Conservation (phyloP, 805 yeast genomes). For the Metschnikowia arizonensis region DNA sequence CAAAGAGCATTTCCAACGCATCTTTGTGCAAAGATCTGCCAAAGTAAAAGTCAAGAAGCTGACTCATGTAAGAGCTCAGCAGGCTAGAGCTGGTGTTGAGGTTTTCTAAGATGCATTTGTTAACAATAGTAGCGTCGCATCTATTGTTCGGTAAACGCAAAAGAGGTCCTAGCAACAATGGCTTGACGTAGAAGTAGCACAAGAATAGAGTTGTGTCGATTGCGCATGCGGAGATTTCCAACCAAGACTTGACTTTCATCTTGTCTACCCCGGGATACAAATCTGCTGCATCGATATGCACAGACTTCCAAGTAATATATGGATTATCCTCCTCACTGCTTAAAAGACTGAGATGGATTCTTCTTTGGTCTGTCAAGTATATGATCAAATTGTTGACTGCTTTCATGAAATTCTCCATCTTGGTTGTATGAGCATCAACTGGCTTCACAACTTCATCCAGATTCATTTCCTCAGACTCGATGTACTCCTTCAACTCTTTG, state of each 20-base stretch:
- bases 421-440: constrained; percentile 1
- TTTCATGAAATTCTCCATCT: constrained; percentile 26
- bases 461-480: background rate
- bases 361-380: constrained; percentile 49
- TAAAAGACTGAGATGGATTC: constrained; percentile 43
- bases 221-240: constrained; percentile 36
- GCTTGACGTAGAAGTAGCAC: constrained; percentile 65
- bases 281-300: constrained; percentile 39
- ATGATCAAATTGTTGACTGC: constrained; percentile 43
- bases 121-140: constrained; percentile 66
- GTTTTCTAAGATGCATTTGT: constrained; percentile 44
- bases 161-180: constrained; percentile 76
- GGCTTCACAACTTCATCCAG: background rate
- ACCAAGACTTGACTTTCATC: constrained; percentile 19
- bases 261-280: constrained; percentile 33
- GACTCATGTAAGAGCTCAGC: constrained; percentile 48
- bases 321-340: constrained; percentile 21
- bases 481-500: background rate
- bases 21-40: constrained; percentile 58
- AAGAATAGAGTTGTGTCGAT: constrained; percentile 78
- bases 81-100: constrained; percentile 21
- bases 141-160: constrained; percentile 66
- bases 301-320: constrained; percentile 43
- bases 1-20: constrained; percentile 60
- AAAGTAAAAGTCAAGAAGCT: constrained; percentile 72